Conservation (phyloP, 208 protist genomes). For the Tritrichomonas musculus region DNA sequence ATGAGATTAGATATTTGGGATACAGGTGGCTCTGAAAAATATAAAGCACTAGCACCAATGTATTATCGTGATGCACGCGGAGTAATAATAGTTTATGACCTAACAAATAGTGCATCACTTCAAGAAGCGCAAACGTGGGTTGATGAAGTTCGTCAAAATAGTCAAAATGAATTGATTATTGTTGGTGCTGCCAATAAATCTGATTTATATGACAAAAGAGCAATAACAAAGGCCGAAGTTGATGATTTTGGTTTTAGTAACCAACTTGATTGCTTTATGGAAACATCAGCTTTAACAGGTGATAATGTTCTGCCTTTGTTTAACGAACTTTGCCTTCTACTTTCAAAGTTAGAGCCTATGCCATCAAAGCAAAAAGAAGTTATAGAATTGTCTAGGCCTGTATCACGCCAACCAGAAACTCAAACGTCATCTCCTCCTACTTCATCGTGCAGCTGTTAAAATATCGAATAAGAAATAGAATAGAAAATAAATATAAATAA, state of each 20-base stretch:
- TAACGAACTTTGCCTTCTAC: no score
- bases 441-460: no score
- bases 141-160: conserved; percentile 87
- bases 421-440: no score
- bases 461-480: no score
- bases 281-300: conserved; percentile 7
- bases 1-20: conserved; percentile 24
- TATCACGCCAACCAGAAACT: no score
- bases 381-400: no score
- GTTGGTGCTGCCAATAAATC: neutral
- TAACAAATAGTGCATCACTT: conserved; percentile 86
- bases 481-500: no score
- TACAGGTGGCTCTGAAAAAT: conserved; percentile 15
- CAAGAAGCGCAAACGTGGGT: conserved; percentile 92
- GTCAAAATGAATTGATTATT: conserved; percentile 74
- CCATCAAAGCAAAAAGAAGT: no score
- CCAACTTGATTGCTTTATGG: neutral
- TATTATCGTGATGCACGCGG: conserved; percentile 34
- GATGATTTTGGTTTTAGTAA: neutral
- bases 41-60: neutral
- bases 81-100: conserved; percentile 96
- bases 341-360: no score
- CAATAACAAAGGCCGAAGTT: neutral
- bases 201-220: neutral
- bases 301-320: neutral